These are phyloP conservation scores for Ophiostoma sp. DNA, from an alignment of 2,329 filamentous ascomycete genomes.

Conservation along the genomic window DNA sequence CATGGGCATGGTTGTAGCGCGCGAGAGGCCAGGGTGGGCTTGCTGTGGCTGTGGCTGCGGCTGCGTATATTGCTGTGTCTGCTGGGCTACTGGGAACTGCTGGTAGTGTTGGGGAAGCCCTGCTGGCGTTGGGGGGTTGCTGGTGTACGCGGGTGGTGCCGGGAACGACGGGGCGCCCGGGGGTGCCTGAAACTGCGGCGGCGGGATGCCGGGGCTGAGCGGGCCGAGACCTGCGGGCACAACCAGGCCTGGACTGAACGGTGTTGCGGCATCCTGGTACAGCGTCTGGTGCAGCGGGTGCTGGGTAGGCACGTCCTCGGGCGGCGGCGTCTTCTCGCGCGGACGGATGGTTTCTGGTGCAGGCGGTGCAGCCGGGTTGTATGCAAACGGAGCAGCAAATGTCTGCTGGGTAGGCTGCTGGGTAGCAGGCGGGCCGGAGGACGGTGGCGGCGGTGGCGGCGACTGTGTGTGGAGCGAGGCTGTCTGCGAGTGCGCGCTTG, in stretches of 20 bases:
- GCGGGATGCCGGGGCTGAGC: slow-evolving; percentile 38
- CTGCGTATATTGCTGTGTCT: background rate
- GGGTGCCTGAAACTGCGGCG: slow-evolving; percentile 37
- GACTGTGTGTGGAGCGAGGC: background rate
- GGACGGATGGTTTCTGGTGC: slow-evolving; percentile 66
- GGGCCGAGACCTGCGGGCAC: slow-evolving; percentile 44
- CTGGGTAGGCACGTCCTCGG: slow-evolving; percentile 58
- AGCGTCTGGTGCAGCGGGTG: slow-evolving; percentile 53
- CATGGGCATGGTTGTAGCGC: slow-evolving; percentile 47
- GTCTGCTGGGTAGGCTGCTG: slow-evolving; percentile 29
- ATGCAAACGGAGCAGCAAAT: slow-evolving; percentile 60
- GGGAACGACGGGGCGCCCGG: slow-evolving; percentile 39
- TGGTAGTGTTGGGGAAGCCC: slow-evolving; percentile 31
- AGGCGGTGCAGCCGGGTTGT: slow-evolving; percentile 73
- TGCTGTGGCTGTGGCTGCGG: slow-evolving; percentile 27
- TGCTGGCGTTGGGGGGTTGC: slow-evolving; percentile 36
- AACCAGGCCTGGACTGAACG: slow-evolving; percentile 50
- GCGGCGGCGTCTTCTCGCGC: slow-evolving; percentile 75
- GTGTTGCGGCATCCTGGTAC: slow-evolving; percentile 49
- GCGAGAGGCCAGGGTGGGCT: slow-evolving; percentile 41
- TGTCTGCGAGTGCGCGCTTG: background rate
- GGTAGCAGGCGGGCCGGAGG: background rate
- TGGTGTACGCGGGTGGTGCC: slow-evolving; percentile 37
- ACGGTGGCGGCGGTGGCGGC: slow-evolving; percentile 33
- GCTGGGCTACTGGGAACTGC: background rate